A percentile compares a stretch with the other conserved stretches of the same genome.
Conservation (phyloP, 306 rosid genomes). For the Mucuna pruriens region DNA sequence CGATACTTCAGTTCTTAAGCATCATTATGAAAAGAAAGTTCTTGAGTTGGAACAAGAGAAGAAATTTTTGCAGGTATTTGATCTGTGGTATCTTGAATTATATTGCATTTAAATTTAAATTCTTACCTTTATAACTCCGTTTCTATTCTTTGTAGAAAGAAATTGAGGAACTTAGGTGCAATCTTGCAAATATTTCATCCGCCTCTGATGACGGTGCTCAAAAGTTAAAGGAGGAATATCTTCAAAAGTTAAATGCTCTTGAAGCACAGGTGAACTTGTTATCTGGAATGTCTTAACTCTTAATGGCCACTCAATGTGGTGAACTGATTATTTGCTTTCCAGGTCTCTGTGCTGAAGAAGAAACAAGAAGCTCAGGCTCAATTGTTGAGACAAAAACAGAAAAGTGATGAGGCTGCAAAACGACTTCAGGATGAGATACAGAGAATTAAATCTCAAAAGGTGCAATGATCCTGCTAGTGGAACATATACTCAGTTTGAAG, state of each 20-base stretch:
- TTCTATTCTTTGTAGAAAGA: constrained; percentile 62
- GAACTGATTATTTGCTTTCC: constrained; percentile 46
- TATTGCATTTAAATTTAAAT: constrained; percentile 12
- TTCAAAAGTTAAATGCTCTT: constrained; percentile 84
- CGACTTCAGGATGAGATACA: constrained; percentile 95
- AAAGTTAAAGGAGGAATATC: constrained; percentile 84
- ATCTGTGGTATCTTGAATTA: background rate
- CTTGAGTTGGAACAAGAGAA: constrained; percentile 88
- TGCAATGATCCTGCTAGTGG: constrained; percentile 4
- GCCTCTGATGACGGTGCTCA: constrained; percentile 85
- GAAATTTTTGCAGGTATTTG: constrained; percentile 76
- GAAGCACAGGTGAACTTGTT: constrained; percentile 77
- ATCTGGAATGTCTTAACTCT: constrained; percentile 16
- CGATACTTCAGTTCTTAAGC: constrained; percentile 77
- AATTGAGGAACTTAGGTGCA: constrained; percentile 72
- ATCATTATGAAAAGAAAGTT: constrained; percentile 93
- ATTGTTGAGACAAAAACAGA: constrained; percentile 86
- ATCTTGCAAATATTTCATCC: constrained; percentile 75
- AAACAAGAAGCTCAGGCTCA: constrained; percentile 98
- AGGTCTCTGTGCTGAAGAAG: constrained; percentile 90
- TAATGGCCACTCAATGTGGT: constrained; percentile 7
- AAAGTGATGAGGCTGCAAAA: constrained; percentile 90
- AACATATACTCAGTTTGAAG: constrained; percentile 8
- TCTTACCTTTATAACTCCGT: constrained; percentile 8
- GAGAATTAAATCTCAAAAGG: constrained; percentile 96